Evolutionary conservation across 2,329 filamentous ascomycete species (phyloP).

Genomic region (Dactylonectria estremocensis): DNA sequence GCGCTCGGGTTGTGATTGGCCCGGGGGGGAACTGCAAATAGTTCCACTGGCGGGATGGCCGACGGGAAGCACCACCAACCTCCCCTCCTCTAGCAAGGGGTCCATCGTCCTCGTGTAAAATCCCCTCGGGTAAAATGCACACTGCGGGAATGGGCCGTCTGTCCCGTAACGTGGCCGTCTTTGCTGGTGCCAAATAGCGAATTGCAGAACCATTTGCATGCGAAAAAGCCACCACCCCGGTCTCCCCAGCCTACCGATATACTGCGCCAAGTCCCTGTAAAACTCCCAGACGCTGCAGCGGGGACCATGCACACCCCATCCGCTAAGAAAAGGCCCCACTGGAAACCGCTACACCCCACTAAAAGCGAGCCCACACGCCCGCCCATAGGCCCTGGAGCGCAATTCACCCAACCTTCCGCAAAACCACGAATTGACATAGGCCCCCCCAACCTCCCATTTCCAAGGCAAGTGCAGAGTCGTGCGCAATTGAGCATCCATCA

Average conservation of each 20-base stretch:
- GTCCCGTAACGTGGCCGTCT: neutral
- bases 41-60: neutral
- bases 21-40: neutral
- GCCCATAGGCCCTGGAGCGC: slow-evolving; percentile 13
- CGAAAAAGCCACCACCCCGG: neutral
- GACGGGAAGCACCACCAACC: neutral
- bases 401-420: slow-evolving; percentile 13
- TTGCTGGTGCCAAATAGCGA: neutral
- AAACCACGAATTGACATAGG: slow-evolving; percentile 7
- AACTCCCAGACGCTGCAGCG: too few relatives aligned
- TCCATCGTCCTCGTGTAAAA: neutral
- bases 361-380: neutral
- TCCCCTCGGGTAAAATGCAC: neutral
- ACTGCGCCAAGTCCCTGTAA: neutral
- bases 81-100: neutral
- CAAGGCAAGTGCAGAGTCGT: slow-evolving; percentile 14
- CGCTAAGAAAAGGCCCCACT: slow-evolving; percentile 1
- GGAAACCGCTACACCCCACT: slow-evolving; percentile 8
- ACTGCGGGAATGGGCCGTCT: neutral
- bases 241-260: slow-evolving; percentile 5
- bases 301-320: neutral
- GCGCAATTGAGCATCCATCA: slow-evolving; percentile 4
- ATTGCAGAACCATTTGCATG: neutral
- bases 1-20: slow-evolving; percentile 32
- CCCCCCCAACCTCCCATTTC: slow-evolving; percentile 21